Conservation (phyloP, 768 basidiomycete species). For the Lyophyllum semitale region DNA sequence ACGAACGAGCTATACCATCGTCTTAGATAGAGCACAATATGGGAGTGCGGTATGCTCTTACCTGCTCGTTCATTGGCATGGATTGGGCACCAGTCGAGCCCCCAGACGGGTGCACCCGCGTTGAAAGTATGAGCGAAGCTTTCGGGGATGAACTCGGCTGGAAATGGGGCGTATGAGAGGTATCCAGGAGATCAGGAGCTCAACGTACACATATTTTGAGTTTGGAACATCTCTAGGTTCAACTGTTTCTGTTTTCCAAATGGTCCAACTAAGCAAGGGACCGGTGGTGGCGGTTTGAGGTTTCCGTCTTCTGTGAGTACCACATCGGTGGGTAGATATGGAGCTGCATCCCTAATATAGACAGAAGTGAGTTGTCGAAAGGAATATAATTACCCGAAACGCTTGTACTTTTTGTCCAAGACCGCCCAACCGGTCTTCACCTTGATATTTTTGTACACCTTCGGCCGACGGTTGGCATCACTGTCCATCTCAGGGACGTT, state of each 20-base stretch:
- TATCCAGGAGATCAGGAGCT: slow-evolving; percentile 1
- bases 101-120: slow-evolving; percentile 90
- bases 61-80: slow-evolving; percentile 56
- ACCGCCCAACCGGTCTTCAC: slow-evolving; percentile 48
- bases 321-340: slow-evolving; percentile 61
- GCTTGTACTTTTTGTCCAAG: slow-evolving; percentile 49
- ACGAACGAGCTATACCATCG: slow-evolving; percentile 43
- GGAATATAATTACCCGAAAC: too few species aligned
- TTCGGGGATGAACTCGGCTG: slow-evolving; percentile 62
- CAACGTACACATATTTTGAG: slow-evolving; percentile 57
- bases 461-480: slow-evolving; percentile 59
- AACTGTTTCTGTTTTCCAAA: slow-evolving; percentile 51
- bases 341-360: slow-evolving; percentile 48
- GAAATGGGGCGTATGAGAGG: neutral
- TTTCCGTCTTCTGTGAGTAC: slow-evolving; percentile 51
- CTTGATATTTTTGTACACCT: slow-evolving; percentile 49
- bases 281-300: slow-evolving; percentile 50
- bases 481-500: slow-evolving; percentile 33
- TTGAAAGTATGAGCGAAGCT: slow-evolving; percentile 75
- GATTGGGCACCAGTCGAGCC: slow-evolving; percentile 91
- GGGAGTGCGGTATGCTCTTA: slow-evolving; percentile 29
- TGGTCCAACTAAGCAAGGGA: slow-evolving; percentile 71
- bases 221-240: slow-evolving; percentile 56
- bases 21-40: neutral
- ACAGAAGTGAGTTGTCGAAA: slow-evolving; percentile 2